Percentiles rank a stretch among this genome's conserved stretches.
These are phyloP conservation scores for Sporisorium iseilematis-ciliati DNA, from an alignment of 1,284 basidiomycete species.

Conservation along the genomic window DNA sequence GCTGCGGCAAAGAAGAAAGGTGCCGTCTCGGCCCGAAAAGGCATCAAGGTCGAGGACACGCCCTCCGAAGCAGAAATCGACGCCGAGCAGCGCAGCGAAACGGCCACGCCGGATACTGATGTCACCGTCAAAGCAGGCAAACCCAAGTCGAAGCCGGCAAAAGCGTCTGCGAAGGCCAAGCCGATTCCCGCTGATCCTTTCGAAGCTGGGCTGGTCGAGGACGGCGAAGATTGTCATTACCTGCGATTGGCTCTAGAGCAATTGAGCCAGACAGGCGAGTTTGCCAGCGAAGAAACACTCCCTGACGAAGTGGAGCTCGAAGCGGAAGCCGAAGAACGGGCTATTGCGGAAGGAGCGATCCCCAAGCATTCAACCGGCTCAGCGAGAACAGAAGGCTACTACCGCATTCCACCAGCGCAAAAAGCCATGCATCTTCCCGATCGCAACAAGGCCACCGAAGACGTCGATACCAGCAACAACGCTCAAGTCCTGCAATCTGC, in stretches of 20 bases:
- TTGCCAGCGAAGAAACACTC: slow-evolving; percentile 21
- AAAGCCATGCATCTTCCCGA: slow-evolving; percentile 85
- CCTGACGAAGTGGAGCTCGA: slow-evolving; percentile 33
- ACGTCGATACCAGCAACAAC: slow-evolving; percentile 58
- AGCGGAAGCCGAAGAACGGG: slow-evolving; percentile 50
- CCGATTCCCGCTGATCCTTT: slow-evolving; percentile 73
- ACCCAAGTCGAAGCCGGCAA: slow-evolving; percentile 19
- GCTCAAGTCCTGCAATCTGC: slow-evolving; percentile 78
- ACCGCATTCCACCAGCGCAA: slow-evolving; percentile 90
- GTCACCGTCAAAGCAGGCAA: slow-evolving; percentile 11
- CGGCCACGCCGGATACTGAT: slow-evolving; percentile 22
- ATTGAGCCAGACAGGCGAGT: slow-evolving; percentile 55
- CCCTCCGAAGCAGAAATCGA: slow-evolving; percentile 12
- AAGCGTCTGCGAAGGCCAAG: slow-evolving; percentile 22
- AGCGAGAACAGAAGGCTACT: slow-evolving; percentile 91
- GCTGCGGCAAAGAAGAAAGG: slow-evolving; percentile 19
- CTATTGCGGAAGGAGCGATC: slow-evolving; percentile 59
- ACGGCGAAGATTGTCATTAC: slow-evolving; percentile 93
- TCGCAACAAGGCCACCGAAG: slow-evolving; percentile 74
- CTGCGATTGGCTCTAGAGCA: slow-evolving; percentile 77
- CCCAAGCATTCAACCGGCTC: slow-evolving; percentile 79
- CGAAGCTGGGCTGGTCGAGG: slow-evolving; percentile 76
- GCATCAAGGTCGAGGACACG: slow-evolving; percentile 13
- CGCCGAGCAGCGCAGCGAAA: slow-evolving; percentile 19
- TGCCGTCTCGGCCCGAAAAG: slow-evolving; percentile 17